phyloP scores from a whole-genome alignment of 2,329 filamentous ascomycete genomes.

The Paraphaeosphaeria minitans region DNA sequence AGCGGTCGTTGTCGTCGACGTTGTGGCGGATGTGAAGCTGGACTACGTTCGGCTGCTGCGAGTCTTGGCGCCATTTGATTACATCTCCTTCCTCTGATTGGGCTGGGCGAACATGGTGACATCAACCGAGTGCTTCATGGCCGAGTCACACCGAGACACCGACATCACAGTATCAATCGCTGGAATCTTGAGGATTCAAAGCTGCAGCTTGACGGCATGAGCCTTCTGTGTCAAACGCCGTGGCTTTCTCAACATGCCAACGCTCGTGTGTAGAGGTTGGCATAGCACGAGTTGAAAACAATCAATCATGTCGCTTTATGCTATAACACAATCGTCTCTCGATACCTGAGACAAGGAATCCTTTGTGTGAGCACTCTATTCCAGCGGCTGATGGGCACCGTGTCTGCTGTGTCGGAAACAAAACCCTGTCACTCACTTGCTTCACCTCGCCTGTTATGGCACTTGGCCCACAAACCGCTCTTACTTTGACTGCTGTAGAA shows the following conservation, averaged over 20 bases:
- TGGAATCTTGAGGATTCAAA: not conserved
- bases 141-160: constrained; percentile 7
- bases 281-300: not conserved
- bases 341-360: no score
- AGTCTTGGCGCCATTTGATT: constrained; percentile 22
- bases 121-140: constrained; percentile 20
- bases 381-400: not conserved
- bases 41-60: constrained; percentile 18
- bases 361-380: not conserved
- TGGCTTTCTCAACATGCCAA: no score
- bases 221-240: no score
- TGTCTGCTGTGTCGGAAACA: not conserved
- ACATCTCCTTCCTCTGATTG: constrained; percentile 28
- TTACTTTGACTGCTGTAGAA: not conserved
- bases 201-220: not conserved
- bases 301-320: not conserved
- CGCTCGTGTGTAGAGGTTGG: not conserved
- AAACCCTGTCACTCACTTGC: not conserved
- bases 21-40: constrained; percentile 39
- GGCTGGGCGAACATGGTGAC: constrained; percentile 25
- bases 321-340: no score
- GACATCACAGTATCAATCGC: not conserved
- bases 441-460: not conserved
- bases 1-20: constrained; percentile 33
- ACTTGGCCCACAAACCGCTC: not conserved